Evolutionary conservation across 306 rosid species (phyloP).

Genomic region (Sophora flavescens): DNA sequence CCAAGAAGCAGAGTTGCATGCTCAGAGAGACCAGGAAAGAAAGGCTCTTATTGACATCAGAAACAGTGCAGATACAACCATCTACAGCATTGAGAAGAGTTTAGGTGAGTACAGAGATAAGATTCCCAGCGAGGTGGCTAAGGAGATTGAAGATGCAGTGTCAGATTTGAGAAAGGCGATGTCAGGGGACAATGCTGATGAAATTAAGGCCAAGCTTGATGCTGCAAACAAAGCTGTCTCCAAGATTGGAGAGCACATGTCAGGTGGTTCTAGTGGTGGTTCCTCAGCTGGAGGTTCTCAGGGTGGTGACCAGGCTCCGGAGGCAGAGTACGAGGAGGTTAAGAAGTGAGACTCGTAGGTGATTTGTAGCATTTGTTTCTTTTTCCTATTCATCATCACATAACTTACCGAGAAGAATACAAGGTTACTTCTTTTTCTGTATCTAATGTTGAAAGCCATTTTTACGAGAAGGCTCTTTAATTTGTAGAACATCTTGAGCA

Average conservation of each 20-base stretch:
- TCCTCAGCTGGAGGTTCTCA: slow-evolving; percentile 68
- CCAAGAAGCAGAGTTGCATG: slow-evolving; percentile 83
- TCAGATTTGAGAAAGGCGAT: slow-evolving; percentile 74
- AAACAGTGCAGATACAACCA: slow-evolving; percentile 83
- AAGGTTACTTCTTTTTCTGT: slow-evolving; percentile 43
- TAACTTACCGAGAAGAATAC: slow-evolving; percentile 17
- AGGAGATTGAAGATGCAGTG: slow-evolving; percentile 79
- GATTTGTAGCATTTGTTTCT: slow-evolving; percentile 15
- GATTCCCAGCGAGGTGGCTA: slow-evolving; percentile 76
- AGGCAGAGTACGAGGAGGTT: slow-evolving; percentile 92
- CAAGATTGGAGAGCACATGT: slow-evolving; percentile 89
- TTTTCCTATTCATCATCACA: not conserved
- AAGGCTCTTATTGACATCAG: slow-evolving; percentile 75
- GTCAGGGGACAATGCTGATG: slow-evolving; percentile 64
- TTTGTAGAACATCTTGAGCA: slow-evolving; percentile 29
- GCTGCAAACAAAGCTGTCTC: slow-evolving; percentile 84
- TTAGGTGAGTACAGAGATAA: slow-evolving; percentile 78
- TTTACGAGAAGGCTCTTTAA: slow-evolving; percentile 35
- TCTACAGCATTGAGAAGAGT: slow-evolving; percentile 87
- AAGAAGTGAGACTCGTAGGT: slow-evolving; percentile 62
- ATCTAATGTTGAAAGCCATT: slow-evolving; percentile 42
- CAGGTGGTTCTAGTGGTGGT: slow-evolving; percentile 67
- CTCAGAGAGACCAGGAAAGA: slow-evolving; percentile 88
- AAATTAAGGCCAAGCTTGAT: slow-evolving; percentile 76
- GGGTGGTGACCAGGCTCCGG: slow-evolving; percentile 81